Base-by-base conservation (phyloP, 495 filamentous ascomycete species). In the Aspergillus panamensis region DNA sequence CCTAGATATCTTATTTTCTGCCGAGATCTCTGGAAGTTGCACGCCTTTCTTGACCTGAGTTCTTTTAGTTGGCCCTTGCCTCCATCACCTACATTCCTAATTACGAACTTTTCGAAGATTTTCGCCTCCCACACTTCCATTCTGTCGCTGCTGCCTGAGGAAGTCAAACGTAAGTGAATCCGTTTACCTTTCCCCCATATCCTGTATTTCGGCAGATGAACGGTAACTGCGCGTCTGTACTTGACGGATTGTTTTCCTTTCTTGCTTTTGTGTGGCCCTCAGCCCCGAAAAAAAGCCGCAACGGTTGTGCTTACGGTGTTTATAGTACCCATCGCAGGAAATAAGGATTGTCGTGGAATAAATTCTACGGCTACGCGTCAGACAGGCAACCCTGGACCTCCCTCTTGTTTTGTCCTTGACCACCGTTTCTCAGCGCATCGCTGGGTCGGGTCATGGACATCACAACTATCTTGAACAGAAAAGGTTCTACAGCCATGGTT, bases 401-500 rank as follows among this genome's bases (percentile, higher is more conserved):
- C 48, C 39, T 45, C 43, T 51, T 42, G 40, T 58, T 47, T 31
- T 44, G 66, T 73, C 66, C 72, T 71, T 73, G 66, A 64, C 68
- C 56, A 55, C 66, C 68, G 65, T 68, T 63, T 53, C 55, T 69
- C 62, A 62, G 65, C 69, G 62, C 55, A 53, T 62, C 59, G 69
- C 65, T 67, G 73, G 63, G 71, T 70, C 69, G 69, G 73, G 75
- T 74, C 72, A 88, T 88, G 85, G 84, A 88, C 70, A 85, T 88
- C 74, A 84, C 84, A 64, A 84, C 83, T 64, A 86, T 88, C 62
- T 69, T 88, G 60, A 85, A 87, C 63, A 77, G 80, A 57, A 87
- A 87, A 73, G 80, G 77, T 61, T 79, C 82, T 67, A 76, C 78
- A 54, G 80, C 80, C 19, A 68, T 74, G 57, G 77, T 81, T 53